Evolutionary conservation across 1,139 yeast species (phyloP).

Genomic region (Pichia sp.): DNA sequence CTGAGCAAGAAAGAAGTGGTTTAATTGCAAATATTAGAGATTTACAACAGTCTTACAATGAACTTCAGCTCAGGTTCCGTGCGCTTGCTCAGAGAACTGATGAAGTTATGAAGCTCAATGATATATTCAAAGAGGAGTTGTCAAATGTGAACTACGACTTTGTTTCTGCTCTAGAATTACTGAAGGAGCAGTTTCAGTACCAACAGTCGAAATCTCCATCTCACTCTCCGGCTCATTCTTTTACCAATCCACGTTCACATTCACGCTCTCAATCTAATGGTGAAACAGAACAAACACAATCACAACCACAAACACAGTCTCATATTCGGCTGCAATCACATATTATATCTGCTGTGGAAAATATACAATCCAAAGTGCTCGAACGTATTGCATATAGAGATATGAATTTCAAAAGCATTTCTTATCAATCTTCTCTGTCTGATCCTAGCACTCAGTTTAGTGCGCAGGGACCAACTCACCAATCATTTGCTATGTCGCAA

Average conservation of each 20-base stretch:
- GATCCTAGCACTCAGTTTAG: background rate
- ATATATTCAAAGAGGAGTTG: conserved; percentile 43
- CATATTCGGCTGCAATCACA: background rate
- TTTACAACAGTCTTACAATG: conserved; percentile 16
- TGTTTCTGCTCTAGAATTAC: conserved; percentile 44
- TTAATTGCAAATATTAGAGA: conserved; percentile 9
- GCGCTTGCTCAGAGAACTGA: conserved; percentile 42
- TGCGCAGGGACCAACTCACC: background rate
- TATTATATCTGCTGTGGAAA: conserved; percentile 1
- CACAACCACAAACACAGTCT: no score
- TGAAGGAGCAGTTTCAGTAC: conserved; percentile 30
- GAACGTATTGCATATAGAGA: conserved; percentile 32
- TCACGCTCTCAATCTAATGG: background rate
- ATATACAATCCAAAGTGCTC: conserved; percentile 20
- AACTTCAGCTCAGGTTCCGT: conserved; percentile 12
- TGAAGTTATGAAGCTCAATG: conserved; percentile 41
- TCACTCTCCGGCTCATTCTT: background rate
- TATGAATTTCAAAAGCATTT: conserved; percentile 26
- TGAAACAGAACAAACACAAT: background rate
- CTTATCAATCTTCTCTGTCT: background rate
- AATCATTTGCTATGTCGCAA: background rate
- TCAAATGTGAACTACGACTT: conserved; percentile 47
- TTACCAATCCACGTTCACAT: background rate
- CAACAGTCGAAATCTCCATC: background rate
- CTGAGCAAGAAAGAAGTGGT: conserved; percentile 9